Conservation (phyloP, 371 early-diverging fungal genomes). For the Actinomortierella ambigua region DNA sequence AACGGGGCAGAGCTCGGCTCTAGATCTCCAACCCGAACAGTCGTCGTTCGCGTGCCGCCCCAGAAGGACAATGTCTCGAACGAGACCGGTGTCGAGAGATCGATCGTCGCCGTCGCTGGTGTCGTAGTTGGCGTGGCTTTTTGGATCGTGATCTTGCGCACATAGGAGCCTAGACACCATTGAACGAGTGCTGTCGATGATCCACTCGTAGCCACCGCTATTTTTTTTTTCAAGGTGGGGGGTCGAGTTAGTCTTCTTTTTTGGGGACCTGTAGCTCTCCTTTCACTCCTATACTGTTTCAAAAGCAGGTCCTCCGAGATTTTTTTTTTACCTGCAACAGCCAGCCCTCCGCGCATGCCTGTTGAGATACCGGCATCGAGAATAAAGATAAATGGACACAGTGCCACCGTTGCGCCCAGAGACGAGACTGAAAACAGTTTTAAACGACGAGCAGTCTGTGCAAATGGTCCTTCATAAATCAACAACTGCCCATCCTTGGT, state of each 20-base stretch:
- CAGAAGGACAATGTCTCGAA: conserved; percentile 43
- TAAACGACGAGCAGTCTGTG: conserved; percentile 62
- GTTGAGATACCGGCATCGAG: conserved; percentile 66
- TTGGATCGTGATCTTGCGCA: conserved; percentile 58
- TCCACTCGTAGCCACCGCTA: conserved; percentile 66
- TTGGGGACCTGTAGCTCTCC: too few relatives aligned
- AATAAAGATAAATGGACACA: conserved; percentile 64
- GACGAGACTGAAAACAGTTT: conserved; percentile 68
- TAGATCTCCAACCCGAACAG: conserved; percentile 54
- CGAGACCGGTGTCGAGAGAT: conserved; percentile 39
- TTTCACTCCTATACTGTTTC: too few relatives aligned
- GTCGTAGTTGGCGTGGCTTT: conserved; percentile 47
- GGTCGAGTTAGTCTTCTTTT: too few relatives aligned
- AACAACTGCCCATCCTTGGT: conserved; percentile 9
- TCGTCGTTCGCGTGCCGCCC: conserved; percentile 52
- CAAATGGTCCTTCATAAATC: conserved; percentile 63
- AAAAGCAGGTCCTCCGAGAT: not conserved
- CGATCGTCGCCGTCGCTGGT: conserved; percentile 2
- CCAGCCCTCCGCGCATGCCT: conserved; percentile 61
- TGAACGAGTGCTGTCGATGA: conserved; percentile 62
- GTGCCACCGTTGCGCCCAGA: conserved; percentile 57
- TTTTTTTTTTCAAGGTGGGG: too few relatives aligned
- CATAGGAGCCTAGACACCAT: conserved; percentile 71
- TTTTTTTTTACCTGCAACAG: conserved; percentile 53
- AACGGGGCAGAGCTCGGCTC: conserved; percentile 60